These are phyloP conservation scores for Amaranthus tricolor DNA, from an alignment of 179 eudicot species.

Conservation along the genomic window DNA sequence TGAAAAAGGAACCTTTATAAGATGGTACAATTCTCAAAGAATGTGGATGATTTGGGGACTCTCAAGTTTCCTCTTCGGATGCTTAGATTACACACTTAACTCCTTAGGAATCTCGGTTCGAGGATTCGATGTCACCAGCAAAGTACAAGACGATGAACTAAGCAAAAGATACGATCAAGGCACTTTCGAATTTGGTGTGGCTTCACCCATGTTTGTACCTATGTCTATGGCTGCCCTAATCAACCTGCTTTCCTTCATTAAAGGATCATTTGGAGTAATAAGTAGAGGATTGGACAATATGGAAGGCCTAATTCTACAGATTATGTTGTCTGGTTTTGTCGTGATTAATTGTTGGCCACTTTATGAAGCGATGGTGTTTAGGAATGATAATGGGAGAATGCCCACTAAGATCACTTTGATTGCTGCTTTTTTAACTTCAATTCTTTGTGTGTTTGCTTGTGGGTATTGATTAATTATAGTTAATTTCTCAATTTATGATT, in stretches of 20 bases:
- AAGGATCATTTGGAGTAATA: slow-evolving; percentile 26
- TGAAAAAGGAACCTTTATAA: slow-evolving; percentile 41
- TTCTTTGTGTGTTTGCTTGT: slow-evolving; percentile 22
- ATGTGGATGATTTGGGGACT: slow-evolving; percentile 68
- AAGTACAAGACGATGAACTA: slow-evolving; percentile 51
- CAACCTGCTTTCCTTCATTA: slow-evolving; percentile 44
- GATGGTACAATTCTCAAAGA: slow-evolving; percentile 86
- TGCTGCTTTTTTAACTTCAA: slow-evolving; percentile 28
- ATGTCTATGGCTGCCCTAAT: slow-evolving; percentile 46
- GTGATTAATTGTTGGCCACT: slow-evolving; percentile 54
- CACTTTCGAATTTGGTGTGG: slow-evolving; percentile 63
- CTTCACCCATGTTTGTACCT: slow-evolving; percentile 62
- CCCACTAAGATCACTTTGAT: slow-evolving; percentile 39
- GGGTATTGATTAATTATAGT: neutral
- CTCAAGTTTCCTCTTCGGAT: slow-evolving; percentile 47
- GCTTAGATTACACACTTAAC: slow-evolving; percentile 37
- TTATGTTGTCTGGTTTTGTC: slow-evolving; percentile 49
- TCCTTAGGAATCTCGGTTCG: slow-evolving; percentile 42
- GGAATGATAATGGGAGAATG: slow-evolving; percentile 62
- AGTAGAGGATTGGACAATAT: slow-evolving; percentile 16
- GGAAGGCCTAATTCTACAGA: slow-evolving; percentile 40
- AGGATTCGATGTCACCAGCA: slow-evolving; percentile 68
- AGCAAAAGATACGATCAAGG: slow-evolving; percentile 69
- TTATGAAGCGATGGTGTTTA: slow-evolving; percentile 53
- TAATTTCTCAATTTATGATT: neutral